Conservation (phyloP, 805 yeast genomes). For the Candida qinlingensis region DNA sequence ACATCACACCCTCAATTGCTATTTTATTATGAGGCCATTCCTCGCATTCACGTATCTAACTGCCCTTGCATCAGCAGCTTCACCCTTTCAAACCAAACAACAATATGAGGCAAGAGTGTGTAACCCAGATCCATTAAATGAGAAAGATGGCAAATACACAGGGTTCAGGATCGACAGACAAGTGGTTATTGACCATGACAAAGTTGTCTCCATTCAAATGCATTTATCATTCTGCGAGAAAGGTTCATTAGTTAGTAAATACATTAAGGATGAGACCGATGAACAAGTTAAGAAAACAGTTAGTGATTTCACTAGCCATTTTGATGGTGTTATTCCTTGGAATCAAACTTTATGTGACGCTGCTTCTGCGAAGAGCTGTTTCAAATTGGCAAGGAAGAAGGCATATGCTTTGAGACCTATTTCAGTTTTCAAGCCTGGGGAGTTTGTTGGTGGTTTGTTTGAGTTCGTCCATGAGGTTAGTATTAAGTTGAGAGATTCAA, state of each 20-base stretch:
- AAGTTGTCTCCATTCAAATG: slow-evolving; percentile 2
- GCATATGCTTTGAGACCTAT: slow-evolving; percentile 36
- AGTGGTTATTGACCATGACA: not conserved
- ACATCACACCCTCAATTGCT: too few relatives aligned
- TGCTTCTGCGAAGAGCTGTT: slow-evolving; percentile 27
- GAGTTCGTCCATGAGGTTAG: slow-evolving; percentile 28
- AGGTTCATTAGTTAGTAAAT: slow-evolving; percentile 6
- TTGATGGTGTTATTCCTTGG: slow-evolving; percentile 12
- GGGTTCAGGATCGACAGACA: slow-evolving; percentile 17
- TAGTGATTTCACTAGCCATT: not conserved
- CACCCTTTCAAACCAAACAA: not conserved
- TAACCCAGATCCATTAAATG: slow-evolving; percentile 6
- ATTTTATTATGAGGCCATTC: too few relatives aligned
- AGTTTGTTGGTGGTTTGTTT: slow-evolving; percentile 48
- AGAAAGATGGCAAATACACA: slow-evolving; percentile 5
- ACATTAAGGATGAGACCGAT: slow-evolving; percentile 4
- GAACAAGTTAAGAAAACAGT: not conserved
- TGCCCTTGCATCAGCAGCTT: not conserved
- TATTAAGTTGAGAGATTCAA: slow-evolving; percentile 1
- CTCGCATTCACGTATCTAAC: not conserved
- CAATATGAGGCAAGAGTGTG: slow-evolving; percentile 8
- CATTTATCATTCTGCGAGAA: slow-evolving; percentile 13
- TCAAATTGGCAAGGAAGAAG: slow-evolving; percentile 43
- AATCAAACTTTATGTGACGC: slow-evolving; percentile 11
- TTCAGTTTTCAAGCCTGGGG: slow-evolving; percentile 39